Evolutionary conservation across 1,284 basidiomycete genomes (phyloP).

Genomic region (Apiotrichum sp.): DNA sequence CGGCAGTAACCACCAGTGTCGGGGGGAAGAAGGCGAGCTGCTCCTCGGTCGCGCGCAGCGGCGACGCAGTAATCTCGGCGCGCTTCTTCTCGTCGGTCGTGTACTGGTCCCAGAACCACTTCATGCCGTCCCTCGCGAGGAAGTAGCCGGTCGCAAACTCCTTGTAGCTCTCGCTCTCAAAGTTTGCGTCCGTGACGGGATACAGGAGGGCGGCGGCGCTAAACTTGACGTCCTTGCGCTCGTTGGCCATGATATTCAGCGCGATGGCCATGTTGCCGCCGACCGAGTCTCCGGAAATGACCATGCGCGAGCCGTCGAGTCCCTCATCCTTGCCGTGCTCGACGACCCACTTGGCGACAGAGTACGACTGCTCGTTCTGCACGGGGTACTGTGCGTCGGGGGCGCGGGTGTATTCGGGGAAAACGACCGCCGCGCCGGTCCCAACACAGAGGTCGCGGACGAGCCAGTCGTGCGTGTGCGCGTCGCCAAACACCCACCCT

Average conservation of each 20-base stretch:
- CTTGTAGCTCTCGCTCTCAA: constrained; percentile 10
- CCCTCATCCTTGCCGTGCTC: constrained; percentile 8
- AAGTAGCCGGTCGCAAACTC: constrained; percentile 14
- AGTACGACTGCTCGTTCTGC: constrained; percentile 15
- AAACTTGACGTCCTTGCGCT: constrained; percentile 7
- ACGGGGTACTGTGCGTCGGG: constrained; percentile 11
- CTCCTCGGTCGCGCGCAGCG: constrained; percentile 4
- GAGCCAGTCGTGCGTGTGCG: constrained; percentile 16
- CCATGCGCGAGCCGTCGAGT: constrained; percentile 7
- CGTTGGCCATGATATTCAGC: constrained; percentile 6
- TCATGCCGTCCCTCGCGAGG: constrained; percentile 15
- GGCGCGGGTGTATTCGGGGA: constrained; percentile 13
- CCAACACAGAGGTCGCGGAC: constrained; percentile 13
- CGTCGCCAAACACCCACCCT: constrained; percentile 15
- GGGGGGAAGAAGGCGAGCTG: constrained; percentile 12
- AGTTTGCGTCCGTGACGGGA: constrained; percentile 15
- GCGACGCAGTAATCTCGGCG: constrained; percentile 4
- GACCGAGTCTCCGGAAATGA: constrained; percentile 11
- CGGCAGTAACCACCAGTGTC: constrained; percentile 13
- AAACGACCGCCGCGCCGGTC: constrained; percentile 12
- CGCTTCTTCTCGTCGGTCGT: constrained; percentile 1
- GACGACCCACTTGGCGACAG: constrained; percentile 12
- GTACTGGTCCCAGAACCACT: constrained; percentile 21
- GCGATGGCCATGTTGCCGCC: constrained; percentile 16
- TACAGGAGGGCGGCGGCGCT: constrained; percentile 9